Conservation (phyloP, 202 grass and related monocot species). For the Zoysia matrella region DNA sequence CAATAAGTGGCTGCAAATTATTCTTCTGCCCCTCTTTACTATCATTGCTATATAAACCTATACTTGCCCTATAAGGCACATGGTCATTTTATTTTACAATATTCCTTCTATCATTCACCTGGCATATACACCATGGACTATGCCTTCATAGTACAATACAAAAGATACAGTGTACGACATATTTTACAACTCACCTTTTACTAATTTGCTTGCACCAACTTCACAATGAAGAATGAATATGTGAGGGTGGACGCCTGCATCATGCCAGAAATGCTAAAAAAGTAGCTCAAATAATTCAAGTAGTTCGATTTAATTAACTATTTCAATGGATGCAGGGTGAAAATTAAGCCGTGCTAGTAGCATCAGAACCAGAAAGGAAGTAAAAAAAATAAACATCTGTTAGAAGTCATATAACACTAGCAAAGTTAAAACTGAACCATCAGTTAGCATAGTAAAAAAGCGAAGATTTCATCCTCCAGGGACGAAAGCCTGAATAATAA, state of each 20-base stretch:
- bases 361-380: not conserved
- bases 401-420: not conserved
- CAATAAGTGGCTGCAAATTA: not conserved
- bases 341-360: not conserved
- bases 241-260: conserved; percentile 45
- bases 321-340: not conserved
- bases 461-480: not conserved
- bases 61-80: conserved; percentile 11
- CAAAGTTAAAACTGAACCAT: not conserved
- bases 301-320: not conserved
- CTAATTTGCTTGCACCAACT: conserved; percentile 22
- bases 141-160: conserved; percentile 14
- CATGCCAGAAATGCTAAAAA: conserved; percentile 29
- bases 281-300: not conserved
- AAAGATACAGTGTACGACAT: conserved; percentile 18
- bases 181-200: conserved; percentile 19
- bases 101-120: not conserved
- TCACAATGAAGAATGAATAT: conserved; percentile 49
- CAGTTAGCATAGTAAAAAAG: not conserved
- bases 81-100: conserved; percentile 47
- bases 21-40: not conserved
- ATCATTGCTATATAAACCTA: not conserved
- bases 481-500: conserved; percentile 17
- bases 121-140: conserved; percentile 11
- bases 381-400: not conserved